Conservation (phyloP, 2,329 filamentous ascomycete genomes). For the Pyrenophora seminiperda region DNA sequence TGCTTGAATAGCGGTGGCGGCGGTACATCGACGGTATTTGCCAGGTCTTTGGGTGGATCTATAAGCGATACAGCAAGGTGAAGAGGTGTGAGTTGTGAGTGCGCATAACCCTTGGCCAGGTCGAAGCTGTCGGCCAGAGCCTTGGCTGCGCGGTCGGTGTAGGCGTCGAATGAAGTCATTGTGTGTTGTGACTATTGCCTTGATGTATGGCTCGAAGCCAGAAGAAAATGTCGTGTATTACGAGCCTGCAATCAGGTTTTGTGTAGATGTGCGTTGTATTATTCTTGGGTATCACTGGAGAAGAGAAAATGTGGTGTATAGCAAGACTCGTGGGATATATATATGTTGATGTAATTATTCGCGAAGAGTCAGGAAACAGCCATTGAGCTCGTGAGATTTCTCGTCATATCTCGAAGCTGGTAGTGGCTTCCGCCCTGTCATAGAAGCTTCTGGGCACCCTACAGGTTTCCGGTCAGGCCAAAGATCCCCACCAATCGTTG, state of each 20-base stretch:
- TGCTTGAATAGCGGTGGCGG: slow-evolving; percentile 85
- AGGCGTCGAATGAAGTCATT: slow-evolving; percentile 82
- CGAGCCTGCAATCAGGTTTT: slow-evolving; percentile 19
- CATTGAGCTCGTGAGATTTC: slow-evolving; percentile 36
- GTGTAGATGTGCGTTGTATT: slow-evolving; percentile 16
- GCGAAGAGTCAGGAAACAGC: slow-evolving; percentile 27
- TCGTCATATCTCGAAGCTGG: slow-evolving; percentile 24
- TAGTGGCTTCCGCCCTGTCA: slow-evolving; percentile 24
- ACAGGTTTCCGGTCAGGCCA: slow-evolving; percentile 23
- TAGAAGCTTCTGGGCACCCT: slow-evolving; percentile 36
- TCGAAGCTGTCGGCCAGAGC: slow-evolving; percentile 86
- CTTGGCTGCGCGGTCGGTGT: slow-evolving; percentile 91
- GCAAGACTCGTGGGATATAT: slow-evolving; percentile 27
- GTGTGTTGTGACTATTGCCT: slow-evolving; percentile 40
- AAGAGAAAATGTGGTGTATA: slow-evolving; percentile 3
- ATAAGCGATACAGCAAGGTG: slow-evolving; percentile 86
- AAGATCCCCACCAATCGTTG: slow-evolving; percentile 13
- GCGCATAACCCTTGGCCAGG: slow-evolving; percentile 85
- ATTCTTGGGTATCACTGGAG: slow-evolving; percentile 22
- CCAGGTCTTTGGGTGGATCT: slow-evolving; percentile 75
- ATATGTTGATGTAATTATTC: slow-evolving; percentile 19
- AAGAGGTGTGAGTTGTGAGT: slow-evolving; percentile 87
- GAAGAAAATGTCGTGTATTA: slow-evolving; percentile 10
- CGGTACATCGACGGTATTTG: slow-evolving; percentile 65
- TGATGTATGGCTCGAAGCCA: slow-evolving; percentile 28